Evolutionary conservation across 441 rosid genomes (phyloP), one percentile per base, ranked within the genome.

Genomic region (Aleurites moluccanus): DNA sequence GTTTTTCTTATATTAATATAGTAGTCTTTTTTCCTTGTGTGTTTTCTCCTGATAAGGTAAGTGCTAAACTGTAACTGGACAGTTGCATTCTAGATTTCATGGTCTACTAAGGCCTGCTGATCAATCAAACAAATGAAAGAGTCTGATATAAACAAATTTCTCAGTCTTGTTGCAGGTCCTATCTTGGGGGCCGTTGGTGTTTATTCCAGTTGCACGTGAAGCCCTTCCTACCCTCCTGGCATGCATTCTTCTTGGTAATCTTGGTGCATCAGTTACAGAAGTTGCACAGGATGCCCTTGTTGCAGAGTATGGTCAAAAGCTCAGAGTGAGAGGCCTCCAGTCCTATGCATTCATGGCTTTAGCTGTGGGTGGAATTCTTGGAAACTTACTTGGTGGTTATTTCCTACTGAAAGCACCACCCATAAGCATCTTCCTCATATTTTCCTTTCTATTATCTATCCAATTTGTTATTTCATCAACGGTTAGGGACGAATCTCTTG

Each of bases 201-300:
- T 87, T 63, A 83, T 83, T 73, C 93, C 86, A 42, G 79, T 75
- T 77, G 89, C 88, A 23, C 76, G 87, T 23, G 76, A 84, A 78
- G 87, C 85, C 67, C 93, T 93, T 83, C 90, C 92, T 23, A 79
- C 80, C 50, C 85, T 91, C 40, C 75, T 93, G 80, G 83, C 88
- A 20, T 87, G 84, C 78, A 89, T 87, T 49, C 84, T 93, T 72
- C 86, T 91, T 10, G 78, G 98, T 71, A 93, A 93, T 82, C 82
- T 89, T 16, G 98, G 98, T 11, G 95, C 95, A 56, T 89, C 98
- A 27, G 80, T 93, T 42, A 81, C 88, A 20, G 97, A 93, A 85
- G 98, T 93, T 20, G 92, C 93, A 9, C 83, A 87, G 47, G 98
- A 93, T 69, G 98, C 98, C 75, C 90, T 93, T 59, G 90, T 93